These are phyloP conservation scores for Pichia sp. DNA, from an alignment of 1,139 yeast species.

Conservation along the genomic window DNA sequence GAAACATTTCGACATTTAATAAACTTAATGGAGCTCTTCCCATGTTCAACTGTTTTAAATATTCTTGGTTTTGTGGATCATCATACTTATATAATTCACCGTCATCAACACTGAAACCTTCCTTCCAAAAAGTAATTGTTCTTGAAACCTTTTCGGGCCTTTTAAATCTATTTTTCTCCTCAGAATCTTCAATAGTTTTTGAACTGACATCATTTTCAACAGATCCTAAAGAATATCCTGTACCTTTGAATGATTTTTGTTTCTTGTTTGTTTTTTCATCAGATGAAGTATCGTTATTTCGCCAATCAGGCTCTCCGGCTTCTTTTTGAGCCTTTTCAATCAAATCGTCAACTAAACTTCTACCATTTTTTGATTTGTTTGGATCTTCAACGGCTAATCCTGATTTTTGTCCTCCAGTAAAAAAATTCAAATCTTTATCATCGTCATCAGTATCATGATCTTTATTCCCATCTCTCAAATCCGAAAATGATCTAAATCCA, in stretches of 20 bases:
- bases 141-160: conserved; percentile 53
- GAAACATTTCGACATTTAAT: conserved; percentile 80
- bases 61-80: conserved; percentile 77
- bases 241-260: conserved; percentile 46
- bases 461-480: conserved; percentile 25
- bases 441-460: conserved; percentile 41
- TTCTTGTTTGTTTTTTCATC: conserved; percentile 35
- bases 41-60: conserved; percentile 71
- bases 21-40: conserved; percentile 92
- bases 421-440: conserved; percentile 65
- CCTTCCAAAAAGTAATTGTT: conserved; percentile 89
- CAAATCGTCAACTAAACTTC: conserved; percentile 46
- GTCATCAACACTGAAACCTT: conserved; percentile 92
- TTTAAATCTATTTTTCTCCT: conserved; percentile 25
- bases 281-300: conserved; percentile 32
- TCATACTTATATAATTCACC: conserved; percentile 83
- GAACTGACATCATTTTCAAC: conserved; percentile 40
- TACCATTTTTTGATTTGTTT: conserved; percentile 38
- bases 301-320: conserved; percentile 32
- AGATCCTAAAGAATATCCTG: conserved; percentile 79
- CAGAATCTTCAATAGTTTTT: conserved; percentile 26
- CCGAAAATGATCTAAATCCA: conserved; percentile 34
- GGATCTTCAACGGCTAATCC: conserved; percentile 94
- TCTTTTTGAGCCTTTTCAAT: conserved; percentile 53
- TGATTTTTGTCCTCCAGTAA: conserved; percentile 94